Evolutionary conservation across 2,329 filamentous ascomycete species (phyloP), one percentile per base, ranked within the genome.

Genomic region (Xylaria polymorpha): DNA sequence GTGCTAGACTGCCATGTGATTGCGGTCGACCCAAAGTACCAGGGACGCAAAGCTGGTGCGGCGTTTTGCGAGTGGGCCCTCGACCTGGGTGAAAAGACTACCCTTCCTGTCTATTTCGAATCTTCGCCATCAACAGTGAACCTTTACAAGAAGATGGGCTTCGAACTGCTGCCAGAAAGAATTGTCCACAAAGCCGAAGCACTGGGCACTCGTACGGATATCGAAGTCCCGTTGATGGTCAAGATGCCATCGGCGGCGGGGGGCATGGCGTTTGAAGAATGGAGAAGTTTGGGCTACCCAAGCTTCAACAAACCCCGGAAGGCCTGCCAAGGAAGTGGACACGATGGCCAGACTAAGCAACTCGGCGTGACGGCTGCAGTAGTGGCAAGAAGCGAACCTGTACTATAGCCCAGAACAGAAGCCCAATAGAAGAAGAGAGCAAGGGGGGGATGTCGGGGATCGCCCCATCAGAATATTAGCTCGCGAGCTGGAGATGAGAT

Each of bases 1-100:
- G 32, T 43, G 43, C 55, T 44, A 64, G 62, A 64, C 35, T 64
- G 62, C 35, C 62, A 64, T 32, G 62, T 64, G 14, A 59, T 64
- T 9, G 62, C 62, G 15, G 62, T 64, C 62, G 53, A 64, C n/a
- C 62, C 62, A 32, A 51, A 35, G 12, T 44, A 64, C 44, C 62
- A 64, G 44, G 62, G 62, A 18, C 62, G 62, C 15, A 64, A 44
- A 44, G 62, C 44, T n/a, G 62, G 43, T 35, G 62, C 62, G 3
- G 62, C 62, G 1, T 41, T 64, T 25, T 64, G 53, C 37, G 62
- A 64, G 44, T 64, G 62, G 62, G 62, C 35, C 14, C 35, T 64
- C 10, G 62, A 53, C 35, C 35, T 64, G 0, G 55, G 62, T 29
- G 35, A 64, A 4, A 58, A 22, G 55, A 64, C 22, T 8, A 51